Percentiles rank a stretch among this genome's conserved stretches.
These are phyloP conservation scores for Lactuca sativa DNA, from an alignment of 129 eudicot genomes.

Conservation along the genomic window DNA sequence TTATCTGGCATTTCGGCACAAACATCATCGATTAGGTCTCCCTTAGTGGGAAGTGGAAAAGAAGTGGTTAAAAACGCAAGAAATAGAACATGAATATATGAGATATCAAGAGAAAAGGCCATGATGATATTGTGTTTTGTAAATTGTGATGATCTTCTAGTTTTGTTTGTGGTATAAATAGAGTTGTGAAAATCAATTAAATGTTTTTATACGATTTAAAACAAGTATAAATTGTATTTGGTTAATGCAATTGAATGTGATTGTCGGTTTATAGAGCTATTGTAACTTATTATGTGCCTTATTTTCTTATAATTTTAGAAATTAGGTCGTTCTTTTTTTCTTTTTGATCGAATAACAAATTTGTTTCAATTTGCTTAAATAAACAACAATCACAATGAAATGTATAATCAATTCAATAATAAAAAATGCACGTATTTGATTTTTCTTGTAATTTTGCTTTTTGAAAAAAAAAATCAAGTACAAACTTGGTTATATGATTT, in stretches of 20 bases:
- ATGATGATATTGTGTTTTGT: background rate
- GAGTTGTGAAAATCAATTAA: background rate
- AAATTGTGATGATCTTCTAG: background rate
- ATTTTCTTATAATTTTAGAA: background rate
- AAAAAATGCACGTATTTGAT: too few relatives aligned
- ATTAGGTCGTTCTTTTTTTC: background rate
- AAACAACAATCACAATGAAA: background rate
- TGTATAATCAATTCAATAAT: too few relatives aligned
- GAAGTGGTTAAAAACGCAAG: slow-evolving; percentile 7
- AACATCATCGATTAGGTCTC: slow-evolving; percentile 16
- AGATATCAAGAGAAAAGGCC: slow-evolving; percentile 1
- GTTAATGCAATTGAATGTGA: background rate
- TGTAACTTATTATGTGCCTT: background rate
- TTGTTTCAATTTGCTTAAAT: too few relatives aligned
- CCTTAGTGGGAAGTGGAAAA: background rate
- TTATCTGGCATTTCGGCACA: background rate
- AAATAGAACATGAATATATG: slow-evolving; percentile 8
- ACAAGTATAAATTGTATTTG: background rate
- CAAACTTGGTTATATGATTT: too few relatives aligned
- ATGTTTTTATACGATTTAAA: background rate
- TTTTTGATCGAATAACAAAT: too few relatives aligned
- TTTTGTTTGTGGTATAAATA: background rate
- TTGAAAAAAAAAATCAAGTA: too few relatives aligned
- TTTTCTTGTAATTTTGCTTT: too few relatives aligned
- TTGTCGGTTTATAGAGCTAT: background rate